Conservation (phyloP, 768 basidiomycete species). For the Lentinula lateritia region DNA sequence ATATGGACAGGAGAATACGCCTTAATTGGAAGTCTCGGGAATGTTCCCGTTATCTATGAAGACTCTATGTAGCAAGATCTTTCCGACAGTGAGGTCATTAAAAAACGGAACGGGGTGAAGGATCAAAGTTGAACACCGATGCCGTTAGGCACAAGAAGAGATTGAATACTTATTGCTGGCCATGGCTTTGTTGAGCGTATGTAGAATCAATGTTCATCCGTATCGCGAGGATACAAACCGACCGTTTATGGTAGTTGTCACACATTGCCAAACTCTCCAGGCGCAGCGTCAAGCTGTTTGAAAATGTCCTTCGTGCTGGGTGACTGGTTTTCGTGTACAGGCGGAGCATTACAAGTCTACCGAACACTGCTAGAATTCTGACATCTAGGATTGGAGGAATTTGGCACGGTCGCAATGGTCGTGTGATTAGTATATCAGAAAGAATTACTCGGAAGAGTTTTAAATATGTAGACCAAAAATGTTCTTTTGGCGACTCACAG, state of each 20-base stretch:
- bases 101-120: background rate
- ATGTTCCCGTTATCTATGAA: conserved; percentile 4
- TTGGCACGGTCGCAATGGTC: background rate
- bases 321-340: background rate
- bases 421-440: background rate
- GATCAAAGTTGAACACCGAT: background rate
- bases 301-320: too few species aligned
- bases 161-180: too few species aligned
- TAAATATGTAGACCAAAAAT: background rate
- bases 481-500: too few species aligned
- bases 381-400: background rate
- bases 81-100: conserved; percentile 5
- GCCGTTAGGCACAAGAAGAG: background rate
- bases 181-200: too few species aligned
- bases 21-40: conserved; percentile 3
- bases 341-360: background rate
- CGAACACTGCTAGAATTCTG: background rate
- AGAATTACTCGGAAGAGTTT: background rate
- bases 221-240: too few species aligned
- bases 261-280: too few species aligned
- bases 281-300: too few species aligned
- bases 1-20: background rate
- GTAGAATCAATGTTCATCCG: too few species aligned
- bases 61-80: background rate
- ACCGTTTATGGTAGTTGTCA: too few species aligned